Conservation (phyloP, 192 early-diverging fungal species). For the Geosiphon pyriformis region DNA sequence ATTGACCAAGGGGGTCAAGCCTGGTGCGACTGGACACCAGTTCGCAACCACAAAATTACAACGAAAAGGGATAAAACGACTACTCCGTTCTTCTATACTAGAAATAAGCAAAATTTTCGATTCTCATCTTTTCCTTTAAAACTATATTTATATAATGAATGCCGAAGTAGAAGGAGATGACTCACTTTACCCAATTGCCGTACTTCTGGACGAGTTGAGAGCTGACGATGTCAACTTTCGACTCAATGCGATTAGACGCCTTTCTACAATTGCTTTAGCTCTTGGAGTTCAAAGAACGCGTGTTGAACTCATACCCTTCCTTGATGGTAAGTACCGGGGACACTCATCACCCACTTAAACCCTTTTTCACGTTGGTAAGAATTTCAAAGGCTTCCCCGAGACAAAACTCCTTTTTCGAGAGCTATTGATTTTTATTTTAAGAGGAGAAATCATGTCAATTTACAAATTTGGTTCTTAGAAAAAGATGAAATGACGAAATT, state of each 20-base stretch:
- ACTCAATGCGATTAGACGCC: slow-evolving; percentile 75
- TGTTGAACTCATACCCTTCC: slow-evolving; percentile 94
- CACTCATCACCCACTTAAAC: neutral
- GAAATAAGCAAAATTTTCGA: too few relatives aligned
- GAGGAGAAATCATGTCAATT: too few relatives aligned
- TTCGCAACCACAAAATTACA: neutral
- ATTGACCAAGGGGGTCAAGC: neutral
- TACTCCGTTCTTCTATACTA: too few relatives aligned
- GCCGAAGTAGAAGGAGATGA: slow-evolving; percentile 44
- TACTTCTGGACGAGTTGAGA: slow-evolving; percentile 88
- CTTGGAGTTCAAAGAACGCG: slow-evolving; percentile 92
- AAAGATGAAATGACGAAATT: too few relatives aligned
- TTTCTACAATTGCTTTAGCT: slow-evolving; percentile 84
- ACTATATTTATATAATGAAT: slow-evolving; percentile 33
- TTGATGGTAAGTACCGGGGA: slow-evolving; percentile 67
- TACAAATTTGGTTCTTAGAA: too few relatives aligned
- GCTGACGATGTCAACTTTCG: slow-evolving; percentile 85
- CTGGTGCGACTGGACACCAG: neutral
- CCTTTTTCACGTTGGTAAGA: neutral
- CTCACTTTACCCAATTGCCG: slow-evolving; percentile 79
- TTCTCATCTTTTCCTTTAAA: too few relatives aligned
- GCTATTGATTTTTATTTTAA: too few relatives aligned
- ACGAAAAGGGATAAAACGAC: too few relatives aligned
- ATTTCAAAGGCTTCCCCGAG: too few relatives aligned
- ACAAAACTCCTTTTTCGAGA: too few relatives aligned